Percentiles rank a stretch among this genome's conserved stretches.
Conservation (phyloP, 352 stramenopile species). For the Halophytophthora polymorphica region DNA sequence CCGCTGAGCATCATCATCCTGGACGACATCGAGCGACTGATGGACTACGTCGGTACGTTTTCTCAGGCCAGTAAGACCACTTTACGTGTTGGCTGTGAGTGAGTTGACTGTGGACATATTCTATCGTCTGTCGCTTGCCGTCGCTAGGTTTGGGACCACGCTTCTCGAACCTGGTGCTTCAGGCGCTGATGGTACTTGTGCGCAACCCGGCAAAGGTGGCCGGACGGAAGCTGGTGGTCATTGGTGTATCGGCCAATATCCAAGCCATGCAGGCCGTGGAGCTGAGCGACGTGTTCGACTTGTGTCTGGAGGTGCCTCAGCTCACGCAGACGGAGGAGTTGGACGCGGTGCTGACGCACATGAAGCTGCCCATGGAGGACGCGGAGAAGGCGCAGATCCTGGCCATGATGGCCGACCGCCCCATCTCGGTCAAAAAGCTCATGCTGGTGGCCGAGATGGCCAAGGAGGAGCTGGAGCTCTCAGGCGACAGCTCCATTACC, state of each 20-base stretch:
- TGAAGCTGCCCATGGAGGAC: constrained; percentile 72
- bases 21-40: constrained; percentile 99
- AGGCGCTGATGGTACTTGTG: constrained; percentile 98
- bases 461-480: constrained; percentile 78
- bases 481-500: constrained; percentile 66
- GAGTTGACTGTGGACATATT: constrained; percentile 9
- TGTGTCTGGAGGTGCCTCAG: constrained; percentile 91
- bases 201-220: constrained; percentile 95
- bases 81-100: neutral
- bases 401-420: constrained; percentile 78
- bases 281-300: constrained; percentile 93
- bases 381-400: constrained; percentile 67
- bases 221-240: constrained; percentile 94
- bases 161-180: constrained; percentile 98
- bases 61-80: neutral
- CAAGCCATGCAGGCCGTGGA: constrained; percentile 92
- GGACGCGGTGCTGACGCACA: constrained; percentile 78
- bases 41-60: constrained; percentile 94
- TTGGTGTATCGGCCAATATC: constrained; percentile 94
- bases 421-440: constrained; percentile 98
- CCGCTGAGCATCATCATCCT: constrained; percentile 98
- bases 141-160: constrained; percentile 88
- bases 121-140: constrained; percentile 3
- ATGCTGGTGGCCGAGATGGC: constrained; percentile 97
- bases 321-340: constrained; percentile 89